Percentiles rank a stretch among this genome's conserved stretches.
Evolutionary conservation across 2,329 filamentous ascomycete species (phyloP).

Genomic region (Clarireedia homoeocarpa): DNA sequence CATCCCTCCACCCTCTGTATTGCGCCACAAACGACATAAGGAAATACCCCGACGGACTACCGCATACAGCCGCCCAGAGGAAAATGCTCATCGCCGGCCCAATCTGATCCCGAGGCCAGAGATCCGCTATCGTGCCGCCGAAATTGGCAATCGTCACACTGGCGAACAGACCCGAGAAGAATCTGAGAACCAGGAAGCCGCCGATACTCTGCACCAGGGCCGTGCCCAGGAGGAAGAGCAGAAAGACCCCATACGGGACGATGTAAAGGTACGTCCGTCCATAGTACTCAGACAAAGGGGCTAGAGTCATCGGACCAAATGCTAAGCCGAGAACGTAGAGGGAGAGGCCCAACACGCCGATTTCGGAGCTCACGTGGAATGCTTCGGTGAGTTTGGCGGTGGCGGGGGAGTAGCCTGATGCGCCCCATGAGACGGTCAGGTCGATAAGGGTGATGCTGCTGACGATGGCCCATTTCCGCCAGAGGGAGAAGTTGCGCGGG

Average conservation of each 20-base stretch:
- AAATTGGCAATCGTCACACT: slow-evolving; percentile 32
- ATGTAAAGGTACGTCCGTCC: slow-evolving; percentile 37
- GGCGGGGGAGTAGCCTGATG: slow-evolving; percentile 40
- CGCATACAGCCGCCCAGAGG: slow-evolving; percentile 37
- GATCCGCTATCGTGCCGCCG: slow-evolving; percentile 30
- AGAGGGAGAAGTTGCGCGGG: slow-evolving; percentile 30
- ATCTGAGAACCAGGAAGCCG: slow-evolving; percentile 35
- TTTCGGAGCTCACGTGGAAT: slow-evolving; percentile 33
- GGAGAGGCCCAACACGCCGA: slow-evolving; percentile 38
- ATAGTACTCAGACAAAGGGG: slow-evolving; percentile 34
- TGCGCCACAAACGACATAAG: slow-evolving; percentile 13
- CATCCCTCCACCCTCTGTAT: slow-evolving; percentile 7
- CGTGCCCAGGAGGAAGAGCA: slow-evolving; percentile 36
- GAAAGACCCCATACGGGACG: slow-evolving; percentile 42
- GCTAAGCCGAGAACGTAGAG: slow-evolving; percentile 40
- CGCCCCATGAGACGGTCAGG: slow-evolving; percentile 35
- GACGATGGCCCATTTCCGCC: slow-evolving; percentile 31
- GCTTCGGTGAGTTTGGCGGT: slow-evolving; percentile 34
- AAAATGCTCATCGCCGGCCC: slow-evolving; percentile 33
- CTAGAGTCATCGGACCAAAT: slow-evolving; percentile 30
- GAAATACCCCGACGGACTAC: slow-evolving; percentile 32
- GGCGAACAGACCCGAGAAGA: slow-evolving; percentile 39
- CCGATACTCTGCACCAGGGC: slow-evolving; percentile 35
- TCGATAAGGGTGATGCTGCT: slow-evolving; percentile 28
- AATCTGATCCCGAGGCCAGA: slow-evolving; percentile 18